Evolutionary conservation across 75 land plant species (phyloP).

Genomic region (Pinus taeda): DNA sequence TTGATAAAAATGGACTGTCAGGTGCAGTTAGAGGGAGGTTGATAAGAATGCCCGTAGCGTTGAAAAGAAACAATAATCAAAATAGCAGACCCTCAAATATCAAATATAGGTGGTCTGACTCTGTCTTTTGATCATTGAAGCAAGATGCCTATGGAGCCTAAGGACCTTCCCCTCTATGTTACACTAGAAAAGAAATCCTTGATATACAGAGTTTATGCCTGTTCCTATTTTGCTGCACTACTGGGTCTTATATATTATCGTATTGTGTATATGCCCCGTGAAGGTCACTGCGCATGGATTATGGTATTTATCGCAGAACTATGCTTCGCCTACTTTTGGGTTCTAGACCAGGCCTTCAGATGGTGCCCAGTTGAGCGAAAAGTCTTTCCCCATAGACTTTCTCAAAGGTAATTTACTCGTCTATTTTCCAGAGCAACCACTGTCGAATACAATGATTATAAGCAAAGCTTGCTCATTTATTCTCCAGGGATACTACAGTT

Average conservation of each 20-base stretch:
- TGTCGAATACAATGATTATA: not conserved
- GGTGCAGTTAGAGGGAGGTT: too few species aligned
- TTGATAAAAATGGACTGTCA: too few species aligned
- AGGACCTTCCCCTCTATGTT: not conserved
- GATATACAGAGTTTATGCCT: not conserved
- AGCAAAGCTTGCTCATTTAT: too few species aligned
- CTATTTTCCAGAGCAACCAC: too few species aligned
- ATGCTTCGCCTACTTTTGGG: constrained; percentile 46
- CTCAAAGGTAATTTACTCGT: not conserved
- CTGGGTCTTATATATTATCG: not conserved
- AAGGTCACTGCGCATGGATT: not conserved
- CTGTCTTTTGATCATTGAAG: too few species aligned
- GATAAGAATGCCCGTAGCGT: too few species aligned
- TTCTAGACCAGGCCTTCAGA: constrained; percentile 18
- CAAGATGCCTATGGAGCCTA: not conserved
- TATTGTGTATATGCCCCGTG: not conserved
- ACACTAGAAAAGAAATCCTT: not conserved
- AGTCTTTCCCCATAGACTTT: constrained; percentile 21
- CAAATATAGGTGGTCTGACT: too few species aligned
- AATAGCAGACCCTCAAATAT: too few species aligned
- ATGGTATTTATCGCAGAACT: constrained; percentile 19
- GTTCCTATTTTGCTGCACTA: not conserved
- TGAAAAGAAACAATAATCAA: too few species aligned
- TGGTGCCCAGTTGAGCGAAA: constrained; percentile 19
- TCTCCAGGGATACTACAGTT: too few species aligned